These are phyloP conservation scores for Heracleum sosnowskyi DNA, from an alignment of 129 eudicot species.

Conservation along the genomic window DNA sequence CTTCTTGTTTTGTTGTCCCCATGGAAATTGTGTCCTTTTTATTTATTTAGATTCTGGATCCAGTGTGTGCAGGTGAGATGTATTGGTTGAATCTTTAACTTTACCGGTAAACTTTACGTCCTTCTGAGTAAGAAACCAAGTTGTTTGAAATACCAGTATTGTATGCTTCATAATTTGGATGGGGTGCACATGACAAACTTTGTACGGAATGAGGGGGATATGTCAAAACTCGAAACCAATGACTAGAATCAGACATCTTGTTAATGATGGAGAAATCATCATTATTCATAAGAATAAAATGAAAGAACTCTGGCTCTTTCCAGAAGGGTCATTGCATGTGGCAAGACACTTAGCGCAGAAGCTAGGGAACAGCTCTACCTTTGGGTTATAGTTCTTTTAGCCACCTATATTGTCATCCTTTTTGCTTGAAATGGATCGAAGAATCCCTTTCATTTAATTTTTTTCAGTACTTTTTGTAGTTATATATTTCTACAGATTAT, in stretches of 20 bases:
- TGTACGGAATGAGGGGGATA: not conserved
- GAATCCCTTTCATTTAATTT: not conserved
- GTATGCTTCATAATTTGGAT: not conserved
- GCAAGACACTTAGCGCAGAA: not conserved
- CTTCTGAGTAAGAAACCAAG: not conserved
- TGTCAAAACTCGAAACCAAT: not conserved
- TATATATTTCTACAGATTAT: not conserved
- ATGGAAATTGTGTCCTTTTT: not conserved
- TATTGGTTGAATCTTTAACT: not conserved
- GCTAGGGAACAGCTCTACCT: not conserved
- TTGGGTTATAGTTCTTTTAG: not conserved
- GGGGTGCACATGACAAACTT: not conserved
- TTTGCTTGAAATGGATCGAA: not conserved
- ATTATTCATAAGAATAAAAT: not conserved
- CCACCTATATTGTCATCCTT: not conserved
- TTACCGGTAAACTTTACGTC: not conserved
- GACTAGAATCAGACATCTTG: constrained; percentile 6
- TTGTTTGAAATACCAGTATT: not conserved
- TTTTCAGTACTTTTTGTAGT: not conserved
- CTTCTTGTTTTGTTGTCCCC: not conserved
- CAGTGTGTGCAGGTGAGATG: not conserved
- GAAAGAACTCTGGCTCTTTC: not conserved
- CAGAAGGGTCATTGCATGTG: not conserved
- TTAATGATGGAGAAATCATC: not conserved
- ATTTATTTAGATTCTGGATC: not conserved